Base-by-base conservation (phyloP, 345 rosid genomes). In the Salix arbutifolia region DNA sequence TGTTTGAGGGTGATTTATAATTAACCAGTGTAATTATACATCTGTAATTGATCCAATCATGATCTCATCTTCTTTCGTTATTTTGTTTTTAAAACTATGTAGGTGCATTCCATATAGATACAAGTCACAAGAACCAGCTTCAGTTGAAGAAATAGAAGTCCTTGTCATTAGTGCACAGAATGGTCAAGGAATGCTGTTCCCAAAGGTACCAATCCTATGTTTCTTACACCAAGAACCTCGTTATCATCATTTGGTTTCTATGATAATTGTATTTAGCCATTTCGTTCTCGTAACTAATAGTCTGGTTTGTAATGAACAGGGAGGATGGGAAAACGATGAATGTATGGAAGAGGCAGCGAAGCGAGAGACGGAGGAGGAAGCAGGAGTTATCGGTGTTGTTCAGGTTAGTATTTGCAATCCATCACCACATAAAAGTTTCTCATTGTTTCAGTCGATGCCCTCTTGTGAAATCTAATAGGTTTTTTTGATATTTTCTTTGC, bases 301-400 rank as follows among this genome's bases (percentile, higher is more conserved):
- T 58, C 28, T 35, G 16, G 10, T n/a, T 28, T 40, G 30, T 35
- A 42, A 17, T 46, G 42, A 68, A 33, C 65, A 84, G 86, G 93
- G 93, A 38, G 93, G 93, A 70, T 89, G 93, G 93, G 91, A 89
- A 72, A 53, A 71, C 18, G 88, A 89, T 78, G 93, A 89, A 74
- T 60, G 89, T 19, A 89, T 88, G 76, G 85, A 84, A 85, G 87
- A 81, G 8, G 93, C 91, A 1, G 90, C 89, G 26, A 58, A 71
- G 28, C 71, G 93, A 73, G 93, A 89, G 75, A 88, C 93, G 0
- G 65, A 78, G 0, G 93, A 89, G 67, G 93, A 89, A 85, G 91
- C 91, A 19, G 93, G 93, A 75, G 90, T 89, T 0, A 65, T 85
- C 6, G 93, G 93, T 8, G 18, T 37, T 16, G 79, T 89, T 10